phyloP scores from a whole-genome alignment of 208 protist species.

The Wallacemonas sp. region DNA sequence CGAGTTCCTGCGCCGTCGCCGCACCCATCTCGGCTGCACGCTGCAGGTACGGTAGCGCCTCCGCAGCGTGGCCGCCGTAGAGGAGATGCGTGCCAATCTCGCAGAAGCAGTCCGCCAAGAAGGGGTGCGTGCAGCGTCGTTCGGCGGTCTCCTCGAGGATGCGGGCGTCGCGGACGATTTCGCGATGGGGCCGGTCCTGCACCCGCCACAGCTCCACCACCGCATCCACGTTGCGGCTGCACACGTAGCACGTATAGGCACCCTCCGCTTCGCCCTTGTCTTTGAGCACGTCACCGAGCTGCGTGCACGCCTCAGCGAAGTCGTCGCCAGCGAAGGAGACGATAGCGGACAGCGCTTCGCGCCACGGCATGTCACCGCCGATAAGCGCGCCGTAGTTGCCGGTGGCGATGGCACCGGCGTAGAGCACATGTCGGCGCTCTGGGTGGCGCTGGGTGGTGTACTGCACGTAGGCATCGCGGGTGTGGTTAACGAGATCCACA shows the following conservation, averaged over 20 bases:
- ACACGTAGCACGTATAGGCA: constrained; percentile 76
- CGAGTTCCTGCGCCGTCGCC: constrained; percentile 43
- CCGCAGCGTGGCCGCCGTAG: constrained; percentile 32
- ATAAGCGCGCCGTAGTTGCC: constrained; percentile 62
- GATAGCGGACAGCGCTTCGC: constrained; percentile 71
- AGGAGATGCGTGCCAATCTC: constrained; percentile 52
- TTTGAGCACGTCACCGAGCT: constrained; percentile 50
- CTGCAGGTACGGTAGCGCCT: constrained; percentile 48
- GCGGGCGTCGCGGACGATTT: constrained; percentile 58
- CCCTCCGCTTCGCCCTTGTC: constrained; percentile 53
- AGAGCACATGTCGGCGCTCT: constrained; percentile 64
- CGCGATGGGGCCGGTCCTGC: constrained; percentile 31
- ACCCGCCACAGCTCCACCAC: constrained; percentile 59
- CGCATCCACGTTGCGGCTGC: constrained; percentile 69
- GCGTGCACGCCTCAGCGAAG: constrained; percentile 65
- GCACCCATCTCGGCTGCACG: constrained; percentile 61
- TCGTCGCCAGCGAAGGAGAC: constrained; percentile 64
- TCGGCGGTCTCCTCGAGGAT: constrained; percentile 70
- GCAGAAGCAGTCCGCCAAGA: constrained; percentile 58
- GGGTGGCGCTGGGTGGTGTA: constrained; percentile 27
- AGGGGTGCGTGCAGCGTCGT: constrained; percentile 28
- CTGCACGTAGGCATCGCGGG: constrained; percentile 60
- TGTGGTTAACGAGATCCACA: constrained; percentile 48
- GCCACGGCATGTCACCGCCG: constrained; percentile 49
- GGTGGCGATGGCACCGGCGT: constrained; percentile 62